Percentiles rank a stretch among this genome's conserved stretches.
Conservation (phyloP, 2,329 filamentous ascomycete genomes). For the Microcyclosporella mali region DNA sequence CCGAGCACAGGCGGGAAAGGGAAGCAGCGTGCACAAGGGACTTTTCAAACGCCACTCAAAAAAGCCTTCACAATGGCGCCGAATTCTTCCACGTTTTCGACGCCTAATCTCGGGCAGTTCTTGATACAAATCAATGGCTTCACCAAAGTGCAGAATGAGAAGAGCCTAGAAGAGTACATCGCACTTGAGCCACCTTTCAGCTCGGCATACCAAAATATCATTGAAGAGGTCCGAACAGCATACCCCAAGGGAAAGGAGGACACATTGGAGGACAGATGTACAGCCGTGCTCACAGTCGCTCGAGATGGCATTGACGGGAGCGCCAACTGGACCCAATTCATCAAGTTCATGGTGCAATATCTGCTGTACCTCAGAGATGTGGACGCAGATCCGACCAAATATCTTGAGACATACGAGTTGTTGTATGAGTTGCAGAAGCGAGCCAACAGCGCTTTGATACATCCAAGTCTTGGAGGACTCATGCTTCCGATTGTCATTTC, state of each 20-base stretch:
- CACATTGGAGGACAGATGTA: constrained; percentile 58
- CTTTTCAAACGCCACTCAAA: neutral
- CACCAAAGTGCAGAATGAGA: constrained; percentile 58
- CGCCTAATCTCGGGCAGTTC: constrained; percentile 54
- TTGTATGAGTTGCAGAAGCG: constrained; percentile 70
- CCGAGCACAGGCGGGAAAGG: too few relatives aligned
- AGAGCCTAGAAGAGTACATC: constrained; percentile 62
- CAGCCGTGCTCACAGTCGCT: constrained; percentile 58
- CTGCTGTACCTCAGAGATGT: constrained; percentile 75
- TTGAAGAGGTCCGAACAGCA: constrained; percentile 56
- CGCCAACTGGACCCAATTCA: constrained; percentile 69
- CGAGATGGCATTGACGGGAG: constrained; percentile 59
- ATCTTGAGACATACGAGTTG: constrained; percentile 67
- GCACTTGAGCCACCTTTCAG: constrained; percentile 67
- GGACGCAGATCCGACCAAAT: constrained; percentile 67
- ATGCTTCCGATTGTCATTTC: constrained; percentile 79
- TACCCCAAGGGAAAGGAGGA: constrained; percentile 48
- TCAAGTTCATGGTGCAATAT: constrained; percentile 74
- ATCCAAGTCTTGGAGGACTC: constrained; percentile 71
- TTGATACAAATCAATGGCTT: constrained; percentile 58
- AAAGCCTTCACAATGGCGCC: neutral
- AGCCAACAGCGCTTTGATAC: constrained; percentile 73
- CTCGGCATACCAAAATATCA: constrained; percentile 61
- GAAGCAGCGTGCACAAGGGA: neutral
- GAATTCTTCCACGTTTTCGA: neutral